Evolutionary conservation across 164 flowering plant genomes (phyloP).

Genomic region (Magnolia kwangsiensis): DNA sequence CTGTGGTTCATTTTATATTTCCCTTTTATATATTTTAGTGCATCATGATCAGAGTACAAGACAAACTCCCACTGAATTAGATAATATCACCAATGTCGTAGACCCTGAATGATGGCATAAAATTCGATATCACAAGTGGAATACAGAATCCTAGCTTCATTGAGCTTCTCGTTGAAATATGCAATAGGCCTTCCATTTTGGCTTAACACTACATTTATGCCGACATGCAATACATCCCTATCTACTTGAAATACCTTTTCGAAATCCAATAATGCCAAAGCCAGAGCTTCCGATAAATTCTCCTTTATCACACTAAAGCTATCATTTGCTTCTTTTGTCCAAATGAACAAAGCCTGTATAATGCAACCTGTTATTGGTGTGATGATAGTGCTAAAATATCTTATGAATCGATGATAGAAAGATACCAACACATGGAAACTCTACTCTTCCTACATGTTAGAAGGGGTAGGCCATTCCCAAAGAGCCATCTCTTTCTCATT

Average conservation of each 20-base stretch:
- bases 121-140: not conserved
- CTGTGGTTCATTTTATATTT: not conserved
- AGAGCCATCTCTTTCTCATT: not conserved
- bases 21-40: not conserved
- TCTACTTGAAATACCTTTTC: not conserved
- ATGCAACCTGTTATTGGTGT: not conserved
- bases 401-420: not conserved
- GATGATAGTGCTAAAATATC: not conserved
- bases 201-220: not conserved
- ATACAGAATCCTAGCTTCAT: not conserved
- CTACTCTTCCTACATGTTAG: not conserved
- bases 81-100: constrained; percentile 2
- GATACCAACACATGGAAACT: not conserved
- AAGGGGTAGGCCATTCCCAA: not conserved
- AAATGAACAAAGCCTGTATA: not conserved
- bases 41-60: not conserved
- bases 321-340: not conserved
- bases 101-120: not conserved
- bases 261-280: not conserved
- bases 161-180: not conserved
- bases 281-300: not conserved
- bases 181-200: constrained; percentile 1
- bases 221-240: not conserved
- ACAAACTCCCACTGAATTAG: not conserved
- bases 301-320: not conserved